phyloP scores from a whole-genome alignment of 1,139 yeast species.

The Nadsonia commutata region DNA sequence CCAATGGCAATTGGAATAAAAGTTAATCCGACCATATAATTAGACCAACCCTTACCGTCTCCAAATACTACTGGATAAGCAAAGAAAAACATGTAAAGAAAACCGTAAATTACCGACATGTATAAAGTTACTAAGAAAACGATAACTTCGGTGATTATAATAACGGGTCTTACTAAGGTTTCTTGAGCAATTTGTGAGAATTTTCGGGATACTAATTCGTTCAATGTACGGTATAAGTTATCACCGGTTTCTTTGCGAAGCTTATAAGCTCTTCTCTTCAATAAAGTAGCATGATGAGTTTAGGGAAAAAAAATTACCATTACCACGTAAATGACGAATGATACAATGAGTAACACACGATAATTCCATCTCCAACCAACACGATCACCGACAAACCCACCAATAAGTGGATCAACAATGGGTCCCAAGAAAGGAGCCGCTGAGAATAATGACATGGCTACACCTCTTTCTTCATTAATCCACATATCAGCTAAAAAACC shows the following conservation, averaged over 20 bases:
- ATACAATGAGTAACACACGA: slow-evolving; percentile 46
- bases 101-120: slow-evolving; percentile 44
- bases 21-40: slow-evolving; percentile 31
- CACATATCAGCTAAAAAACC: slow-evolving; percentile 68
- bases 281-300: slow-evolving; percentile 78
- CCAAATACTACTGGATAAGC: slow-evolving; percentile 44
- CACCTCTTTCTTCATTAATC: slow-evolving; percentile 48
- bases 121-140: slow-evolving; percentile 44
- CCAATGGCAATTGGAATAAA: slow-evolving; percentile 42
- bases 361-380: slow-evolving; percentile 71
- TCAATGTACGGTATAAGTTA: slow-evolving; percentile 70
- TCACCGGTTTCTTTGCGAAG: slow-evolving; percentile 75
- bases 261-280: slow-evolving; percentile 54
- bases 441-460: slow-evolving; percentile 61
- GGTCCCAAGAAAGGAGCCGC: slow-evolving; percentile 68
- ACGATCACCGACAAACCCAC: slow-evolving; percentile 55
- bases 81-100: slow-evolving; percentile 48
- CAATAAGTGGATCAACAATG: slow-evolving; percentile 46
- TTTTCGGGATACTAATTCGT: slow-evolving; percentile 64
- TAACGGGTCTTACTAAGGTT: slow-evolving; percentile 39
- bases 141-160: slow-evolving; percentile 46
- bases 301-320: slow-evolving; percentile 51
- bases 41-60: slow-evolving; percentile 31
- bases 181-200: slow-evolving; percentile 25
- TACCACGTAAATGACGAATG: slow-evolving; percentile 35